phyloP scores from a whole-genome alignment of 306 rosid genomes.

The Begonia loranthoides region DNA sequence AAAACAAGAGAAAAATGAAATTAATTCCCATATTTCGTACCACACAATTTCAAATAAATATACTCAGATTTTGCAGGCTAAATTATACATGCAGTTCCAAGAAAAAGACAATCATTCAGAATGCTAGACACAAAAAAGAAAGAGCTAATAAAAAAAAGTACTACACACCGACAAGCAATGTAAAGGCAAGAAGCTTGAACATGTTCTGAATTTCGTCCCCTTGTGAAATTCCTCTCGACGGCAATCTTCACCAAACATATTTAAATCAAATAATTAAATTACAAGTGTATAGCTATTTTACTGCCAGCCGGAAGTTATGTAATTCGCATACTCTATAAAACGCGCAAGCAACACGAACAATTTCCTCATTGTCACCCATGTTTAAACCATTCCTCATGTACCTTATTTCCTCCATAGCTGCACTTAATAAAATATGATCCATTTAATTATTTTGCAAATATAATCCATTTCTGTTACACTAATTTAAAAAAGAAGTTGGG shows the following conservation, averaged over 20 bases:
- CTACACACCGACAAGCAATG: conserved; percentile 62
- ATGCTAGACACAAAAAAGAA: no score
- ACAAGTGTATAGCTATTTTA: no score
- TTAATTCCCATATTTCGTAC: no score
- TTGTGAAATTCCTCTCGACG: conserved; percentile 53
- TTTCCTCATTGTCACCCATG: conserved; percentile 23
- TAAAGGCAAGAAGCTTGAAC: conserved; percentile 78
- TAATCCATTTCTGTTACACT: no score
- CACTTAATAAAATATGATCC: no score
- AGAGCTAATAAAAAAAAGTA: not conserved
- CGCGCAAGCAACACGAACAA: conserved; percentile 25
- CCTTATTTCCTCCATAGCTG: conserved; percentile 32
- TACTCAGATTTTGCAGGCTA: not conserved
- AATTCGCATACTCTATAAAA: conserved; percentile 32
- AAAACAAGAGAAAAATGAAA: conserved; percentile 13
- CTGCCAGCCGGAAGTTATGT: no score
- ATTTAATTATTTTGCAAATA: no score
- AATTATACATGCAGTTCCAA: not conserved
- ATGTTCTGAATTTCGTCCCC: conserved; percentile 57
- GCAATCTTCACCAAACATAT: conserved; percentile 40
- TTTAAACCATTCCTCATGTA: conserved; percentile 30
- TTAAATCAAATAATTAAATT: not conserved
- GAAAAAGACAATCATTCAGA: no score
- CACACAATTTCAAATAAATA: no score
- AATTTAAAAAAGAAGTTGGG: no score